Evolutionary conservation across 768 basidiomycete genomes (phyloP), one percentile per base, ranked within the genome.

Genomic region (Plicaturopsis crispa): DNA sequence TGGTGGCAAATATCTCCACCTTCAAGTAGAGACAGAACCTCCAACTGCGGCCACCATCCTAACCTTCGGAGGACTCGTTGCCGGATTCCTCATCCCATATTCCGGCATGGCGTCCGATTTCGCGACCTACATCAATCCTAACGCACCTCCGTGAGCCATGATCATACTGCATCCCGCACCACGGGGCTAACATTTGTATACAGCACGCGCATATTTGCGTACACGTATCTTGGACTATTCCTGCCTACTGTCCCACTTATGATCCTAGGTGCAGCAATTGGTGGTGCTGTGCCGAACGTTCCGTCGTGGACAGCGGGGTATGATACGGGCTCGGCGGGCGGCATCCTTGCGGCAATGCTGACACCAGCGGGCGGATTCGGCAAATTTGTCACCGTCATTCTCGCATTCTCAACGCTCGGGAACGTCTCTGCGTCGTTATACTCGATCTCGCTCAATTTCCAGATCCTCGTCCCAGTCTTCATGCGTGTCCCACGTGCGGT

Each of bases 381-480:
- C 1, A 83, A 83, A 46, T 75, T 84, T 56, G 62, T 87, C 32
- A 66, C 80, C 1, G 81, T 84, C 19, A 52, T 91, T 39, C 66
- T 90, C 45, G 76, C 80, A n/a, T 59, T 92, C 21, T 80, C 79
- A 41, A 77, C 88, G 8, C 77, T 79, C 2, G 84, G 75, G 3
- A 92, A 91, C 60, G 81, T 87, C 32, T 83, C 86, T 1, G 75
- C 80, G 2, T 83, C 85, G 5, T 78, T 90, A 44, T 96, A 96
- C 57, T 86, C 82, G 31, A 73, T 83, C 41, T 75, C 78, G 1
- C 68, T 90, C 41, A 80, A 76, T 51, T 63, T 86, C 46, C 87
- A 90, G 52, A 67, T 82, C 1, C 67, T 80, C 48, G 54, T 84
- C 4, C 84, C 85, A 0, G 65, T 61, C 28, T 63, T 79, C 23